A percentile compares a stretch with the other conserved stretches of the same genome.
Conservation (phyloP, 495 filamentous ascomycete species). For the Viridothelium virens region DNA sequence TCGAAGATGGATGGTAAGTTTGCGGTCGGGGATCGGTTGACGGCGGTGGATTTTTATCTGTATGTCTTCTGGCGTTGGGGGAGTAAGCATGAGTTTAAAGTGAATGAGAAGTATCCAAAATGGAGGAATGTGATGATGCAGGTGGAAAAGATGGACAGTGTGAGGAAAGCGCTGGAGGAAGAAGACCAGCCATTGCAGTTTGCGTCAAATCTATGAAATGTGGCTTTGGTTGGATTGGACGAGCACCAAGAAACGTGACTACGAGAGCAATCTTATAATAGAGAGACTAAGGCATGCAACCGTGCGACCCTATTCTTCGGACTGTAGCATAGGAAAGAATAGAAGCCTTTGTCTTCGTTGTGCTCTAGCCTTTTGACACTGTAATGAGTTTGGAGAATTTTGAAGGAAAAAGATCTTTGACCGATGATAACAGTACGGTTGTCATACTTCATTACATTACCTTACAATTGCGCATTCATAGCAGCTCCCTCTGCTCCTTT, state of each 20-base stretch:
- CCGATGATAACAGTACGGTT: neutral
- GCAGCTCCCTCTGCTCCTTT: neutral
- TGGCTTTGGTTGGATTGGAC: too few species aligned
- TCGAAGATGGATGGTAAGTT: slow-evolving; percentile 19
- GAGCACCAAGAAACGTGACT: too few species aligned
- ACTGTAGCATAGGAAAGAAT: neutral
- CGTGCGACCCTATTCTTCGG: neutral
- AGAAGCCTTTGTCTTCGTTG: neutral
- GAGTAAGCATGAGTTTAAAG: slow-evolving; percentile 14
- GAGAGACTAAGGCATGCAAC: too few species aligned
- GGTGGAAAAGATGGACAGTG: slow-evolving; percentile 15
- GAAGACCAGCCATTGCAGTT: slow-evolving; percentile 8
- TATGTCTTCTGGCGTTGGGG: slow-evolving; percentile 36
- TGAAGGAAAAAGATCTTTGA: neutral
- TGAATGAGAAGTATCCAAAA: slow-evolving; percentile 27
- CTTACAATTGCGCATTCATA: neutral
- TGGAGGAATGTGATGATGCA: slow-evolving; percentile 26
- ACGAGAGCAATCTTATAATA: too few species aligned
- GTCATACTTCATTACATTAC: slow-evolving; percentile 4
- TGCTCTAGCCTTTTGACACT: too few species aligned
- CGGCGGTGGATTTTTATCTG: slow-evolving; percentile 36
- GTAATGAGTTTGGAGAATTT: neutral
- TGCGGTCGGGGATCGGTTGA: slow-evolving; percentile 33
- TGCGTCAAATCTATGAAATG: neutral
- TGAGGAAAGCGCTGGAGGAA: slow-evolving; percentile 22